Evolutionary conservation across 345 rosid species (phyloP).

Genomic region (Erucastrum elatum): DNA sequence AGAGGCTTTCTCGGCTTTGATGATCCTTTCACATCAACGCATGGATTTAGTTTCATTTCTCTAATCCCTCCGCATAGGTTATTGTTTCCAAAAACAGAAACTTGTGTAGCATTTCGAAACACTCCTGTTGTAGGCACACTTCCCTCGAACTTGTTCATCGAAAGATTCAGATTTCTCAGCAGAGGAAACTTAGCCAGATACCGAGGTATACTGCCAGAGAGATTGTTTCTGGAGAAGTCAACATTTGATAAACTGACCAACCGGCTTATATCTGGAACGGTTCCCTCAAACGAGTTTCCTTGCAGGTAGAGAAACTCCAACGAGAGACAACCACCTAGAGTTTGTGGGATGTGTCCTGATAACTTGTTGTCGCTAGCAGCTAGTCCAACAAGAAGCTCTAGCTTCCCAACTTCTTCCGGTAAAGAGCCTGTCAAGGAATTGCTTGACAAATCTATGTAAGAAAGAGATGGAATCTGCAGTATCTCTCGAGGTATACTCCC

Average conservation of each 20-base stretch:
- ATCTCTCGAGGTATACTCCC: conserved; percentile 34
- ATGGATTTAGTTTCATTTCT: conserved; percentile 25
- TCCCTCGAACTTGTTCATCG: conserved; percentile 34
- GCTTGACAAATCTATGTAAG: conserved; percentile 25
- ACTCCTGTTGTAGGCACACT: conserved; percentile 25
- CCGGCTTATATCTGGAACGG: conserved; percentile 34
- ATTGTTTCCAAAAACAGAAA: conserved; percentile 32
- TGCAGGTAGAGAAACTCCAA: conserved; percentile 34
- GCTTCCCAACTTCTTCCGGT: conserved; percentile 32
- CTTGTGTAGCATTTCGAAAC: conserved; percentile 26
- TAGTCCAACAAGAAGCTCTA: conserved; percentile 27
- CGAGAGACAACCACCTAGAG: conserved; percentile 30
- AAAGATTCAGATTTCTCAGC: conserved; percentile 28
- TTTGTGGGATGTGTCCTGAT: conserved; percentile 28
- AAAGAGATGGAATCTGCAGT: conserved; percentile 22
- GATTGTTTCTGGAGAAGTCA: conserved; percentile 38
- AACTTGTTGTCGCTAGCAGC: conserved; percentile 13
- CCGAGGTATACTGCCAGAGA: conserved; percentile 34
- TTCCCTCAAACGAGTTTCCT: conserved; percentile 35
- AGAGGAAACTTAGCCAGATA: conserved; percentile 25
- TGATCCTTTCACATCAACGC: background rate
- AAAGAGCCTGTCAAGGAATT: conserved; percentile 22
- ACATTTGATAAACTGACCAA: conserved; percentile 19
- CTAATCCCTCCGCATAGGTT: conserved; percentile 33
- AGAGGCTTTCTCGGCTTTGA: conserved; percentile 18